A percentile compares a stretch with the other conserved stretches of the same genome.
These are phyloP conservation scores for Wickerhamiella australiensis DNA, from an alignment of 805 yeast species.

Conservation along the genomic window DNA sequence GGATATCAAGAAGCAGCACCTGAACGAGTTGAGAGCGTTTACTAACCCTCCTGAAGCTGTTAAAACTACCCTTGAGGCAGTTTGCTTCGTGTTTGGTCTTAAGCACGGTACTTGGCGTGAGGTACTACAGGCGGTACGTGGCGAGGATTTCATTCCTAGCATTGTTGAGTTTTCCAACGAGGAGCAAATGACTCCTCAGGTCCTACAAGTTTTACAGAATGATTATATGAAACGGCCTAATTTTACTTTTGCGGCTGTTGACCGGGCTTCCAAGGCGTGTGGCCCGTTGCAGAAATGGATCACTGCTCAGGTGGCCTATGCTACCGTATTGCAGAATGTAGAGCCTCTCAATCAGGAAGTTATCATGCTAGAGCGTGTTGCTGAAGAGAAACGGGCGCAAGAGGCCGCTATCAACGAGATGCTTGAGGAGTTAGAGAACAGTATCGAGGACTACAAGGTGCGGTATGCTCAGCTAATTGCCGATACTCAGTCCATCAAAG, in stretches of 20 bases:
- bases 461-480: slow-evolving; percentile 64
- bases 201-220: slow-evolving; percentile 45
- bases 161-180: slow-evolving; percentile 66
- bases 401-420: slow-evolving; percentile 66
- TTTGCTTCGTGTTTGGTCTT: slow-evolving; percentile 70
- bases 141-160: slow-evolving; percentile 76
- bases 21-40: slow-evolving; percentile 83
- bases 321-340: slow-evolving; percentile 54
- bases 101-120: slow-evolving; percentile 55
- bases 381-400: slow-evolving; percentile 53
- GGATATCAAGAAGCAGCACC: slow-evolving; percentile 81
- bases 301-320: slow-evolving; percentile 71
- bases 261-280: slow-evolving; percentile 88
- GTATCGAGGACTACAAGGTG: slow-evolving; percentile 55
- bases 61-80: slow-evolving; percentile 74
- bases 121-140: slow-evolving; percentile 64
- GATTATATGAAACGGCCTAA: slow-evolving; percentile 50
- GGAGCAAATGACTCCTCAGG: slow-evolving; percentile 39
- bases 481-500: slow-evolving; percentile 62
- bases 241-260: slow-evolving; percentile 59
- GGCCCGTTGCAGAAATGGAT: slow-evolving; percentile 90
- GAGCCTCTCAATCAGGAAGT: slow-evolving; percentile 68
- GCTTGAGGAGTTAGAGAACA: slow-evolving; percentile 59
- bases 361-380: slow-evolving; percentile 42
- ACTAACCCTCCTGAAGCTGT: slow-evolving; percentile 82